Conservation (phyloP, 495 filamentous ascomycete species). For the Aspergillus nanangensis region DNA sequence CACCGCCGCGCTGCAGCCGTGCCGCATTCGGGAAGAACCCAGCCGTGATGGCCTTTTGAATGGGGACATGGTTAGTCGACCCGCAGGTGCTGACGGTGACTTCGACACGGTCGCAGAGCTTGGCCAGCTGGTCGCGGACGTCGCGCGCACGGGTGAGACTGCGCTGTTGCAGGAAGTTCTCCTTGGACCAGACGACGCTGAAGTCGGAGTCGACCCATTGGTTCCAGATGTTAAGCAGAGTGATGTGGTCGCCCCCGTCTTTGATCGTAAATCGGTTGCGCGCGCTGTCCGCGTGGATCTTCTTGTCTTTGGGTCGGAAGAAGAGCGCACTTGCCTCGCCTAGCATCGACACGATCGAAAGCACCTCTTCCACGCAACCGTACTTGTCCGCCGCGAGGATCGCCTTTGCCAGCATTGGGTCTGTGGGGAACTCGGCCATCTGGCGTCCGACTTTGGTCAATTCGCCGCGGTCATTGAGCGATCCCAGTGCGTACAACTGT, state of each 20-base stretch:
- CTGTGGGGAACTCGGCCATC: conserved; percentile 95
- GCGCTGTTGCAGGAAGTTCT: conserved; percentile 93
- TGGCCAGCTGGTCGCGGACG: conserved; percentile 90
- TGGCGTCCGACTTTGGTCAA: conserved; percentile 90
- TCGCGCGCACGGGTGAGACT: conserved; percentile 82
- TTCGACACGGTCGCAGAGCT: conserved; percentile 91
- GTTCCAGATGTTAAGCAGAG: conserved; percentile 93
- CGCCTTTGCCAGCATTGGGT: conserved; percentile 88
- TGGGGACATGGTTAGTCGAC: conserved; percentile 63
- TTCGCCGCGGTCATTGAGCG: conserved; percentile 83
- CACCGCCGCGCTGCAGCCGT: conserved; percentile 75
- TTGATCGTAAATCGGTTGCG: conserved; percentile 88
- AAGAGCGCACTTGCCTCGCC: conserved; percentile 85
- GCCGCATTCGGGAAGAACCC: conserved; percentile 97
- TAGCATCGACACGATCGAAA: conserved; percentile 94
- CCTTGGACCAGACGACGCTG: conserved; percentile 79
- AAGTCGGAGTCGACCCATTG: conserved; percentile 96
- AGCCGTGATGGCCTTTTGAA: conserved; percentile 82
- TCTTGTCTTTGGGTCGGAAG: conserved; percentile 96
- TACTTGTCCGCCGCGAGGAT: conserved; percentile 86
- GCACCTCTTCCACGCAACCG: conserved; percentile 89
- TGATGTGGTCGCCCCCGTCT: conserved; percentile 88
- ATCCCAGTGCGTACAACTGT: conserved; percentile 86
- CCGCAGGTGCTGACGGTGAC: conserved; percentile 68
- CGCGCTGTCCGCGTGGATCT: conserved; percentile 90